Evolutionary conservation across 306 rosid species (phyloP), one percentile per base, ranked within the genome.

Genomic region (Cucumis melo): DNA sequence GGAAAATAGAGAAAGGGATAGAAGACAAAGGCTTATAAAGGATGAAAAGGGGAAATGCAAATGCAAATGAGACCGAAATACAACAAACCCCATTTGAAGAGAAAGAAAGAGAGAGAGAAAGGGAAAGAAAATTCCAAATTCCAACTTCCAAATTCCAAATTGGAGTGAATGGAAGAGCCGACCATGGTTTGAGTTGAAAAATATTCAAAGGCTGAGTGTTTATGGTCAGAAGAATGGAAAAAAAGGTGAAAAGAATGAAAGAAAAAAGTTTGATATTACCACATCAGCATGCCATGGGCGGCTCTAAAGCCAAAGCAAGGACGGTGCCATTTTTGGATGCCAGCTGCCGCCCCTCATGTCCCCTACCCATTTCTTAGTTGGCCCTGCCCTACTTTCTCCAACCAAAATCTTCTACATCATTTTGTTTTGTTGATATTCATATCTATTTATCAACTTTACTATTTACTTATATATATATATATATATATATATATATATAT

Each of bases 51-150:
- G 6, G 56, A 48, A 71, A 71, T 71, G 57, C 76, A 72, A 72
- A 72, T 72, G 76, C 60, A 72, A 72, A 72, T 72, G 76, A 72
- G 44, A 50, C 61, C 76, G 61, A 72, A 72, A 72, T 72, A 16
- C 75, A 51, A 24, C 20, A 42, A 70, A 50, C 17, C 19, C 60
- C 15, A 46, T 71, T 71, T 46, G 13, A 51, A 51, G 56, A 50
- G 55, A 50, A 50, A 50, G 39, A 24, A 4, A 68, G n/a, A 63
- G 13, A 63, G 44, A 19, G 46, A 60, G 36, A 59, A 19, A 59
- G 38, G 1, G 20, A 11, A 46, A 15, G 75, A 46, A 68, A 68
- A 63, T 16, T 32, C 70, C 67, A 70, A 67, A 61, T 62, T 62
- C 44, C 67, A 70, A 67, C 27, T 62, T 62, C 44, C 1, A 34